These are phyloP conservation scores for Metschnikowia anglica DNA, from an alignment of 805 yeast genomes.

Conservation along the genomic window DNA sequence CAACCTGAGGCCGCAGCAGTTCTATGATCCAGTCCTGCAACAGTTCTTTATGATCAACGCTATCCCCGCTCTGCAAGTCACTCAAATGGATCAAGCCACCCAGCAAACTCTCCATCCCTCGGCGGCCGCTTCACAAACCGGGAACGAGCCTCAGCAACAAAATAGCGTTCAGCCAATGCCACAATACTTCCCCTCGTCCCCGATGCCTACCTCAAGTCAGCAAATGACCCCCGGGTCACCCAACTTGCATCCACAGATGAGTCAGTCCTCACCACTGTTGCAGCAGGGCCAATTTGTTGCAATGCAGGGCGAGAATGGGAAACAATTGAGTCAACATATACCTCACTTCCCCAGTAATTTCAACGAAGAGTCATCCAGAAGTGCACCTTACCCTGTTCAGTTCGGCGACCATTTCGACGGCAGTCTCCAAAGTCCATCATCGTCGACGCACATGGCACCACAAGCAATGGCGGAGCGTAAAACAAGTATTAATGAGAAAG, in stretches of 20 bases:
- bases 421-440: slow-evolving; percentile 1
- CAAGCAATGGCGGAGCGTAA: slow-evolving; percentile 5
- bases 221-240: slow-evolving; percentile 14
- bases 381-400: slow-evolving; percentile 18
- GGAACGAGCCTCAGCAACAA: background rate
- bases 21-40: slow-evolving; percentile 45
- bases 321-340: slow-evolving; percentile 11
- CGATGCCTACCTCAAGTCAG: slow-evolving; percentile 25
- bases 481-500: slow-evolving; percentile 6
- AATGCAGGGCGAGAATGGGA: slow-evolving; percentile 9
- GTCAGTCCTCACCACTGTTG: slow-evolving; percentile 11
- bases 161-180: slow-evolving; percentile 23
- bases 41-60: slow-evolving; percentile 43
- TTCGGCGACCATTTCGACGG: slow-evolving; percentile 13
- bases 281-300: slow-evolving; percentile 12
- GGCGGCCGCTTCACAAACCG: background rate
- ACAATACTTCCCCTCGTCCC: slow-evolving; percentile 41
- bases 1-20: slow-evolving; percentile 38
- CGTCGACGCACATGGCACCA: background rate
- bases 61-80: slow-evolving; percentile 26
- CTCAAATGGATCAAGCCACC: slow-evolving; percentile 19
- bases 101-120: slow-evolving; percentile 3
- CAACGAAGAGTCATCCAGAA: slow-evolving; percentile 6
- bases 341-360: slow-evolving; percentile 16
- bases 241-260: slow-evolving; percentile 5